Evolutionary conservation across 164 flowering plant genomes (phyloP).

Genomic region (Annona squamosa): DNA sequence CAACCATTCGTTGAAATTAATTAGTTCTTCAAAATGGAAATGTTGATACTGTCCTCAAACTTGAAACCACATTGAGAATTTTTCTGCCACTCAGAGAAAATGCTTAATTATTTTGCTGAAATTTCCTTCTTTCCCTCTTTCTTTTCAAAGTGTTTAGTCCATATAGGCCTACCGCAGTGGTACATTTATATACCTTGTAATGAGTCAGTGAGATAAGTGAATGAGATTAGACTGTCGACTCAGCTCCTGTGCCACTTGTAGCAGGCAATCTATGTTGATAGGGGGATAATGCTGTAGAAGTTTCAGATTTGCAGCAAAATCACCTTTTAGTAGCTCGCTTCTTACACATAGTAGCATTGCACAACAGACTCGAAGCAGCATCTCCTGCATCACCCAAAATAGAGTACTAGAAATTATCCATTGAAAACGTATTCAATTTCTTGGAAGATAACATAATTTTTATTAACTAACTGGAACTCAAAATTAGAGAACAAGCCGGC

Average conservation of each 20-base stretch:
- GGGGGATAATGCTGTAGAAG: conserved; percentile 65
- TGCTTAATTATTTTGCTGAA: background rate
- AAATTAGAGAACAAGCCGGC: background rate
- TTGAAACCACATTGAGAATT: too few species aligned
- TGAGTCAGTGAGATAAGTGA: background rate
- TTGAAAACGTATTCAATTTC: background rate
- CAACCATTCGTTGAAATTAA: too few species aligned
- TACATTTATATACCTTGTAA: background rate
- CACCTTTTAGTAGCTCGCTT: conserved; percentile 44
- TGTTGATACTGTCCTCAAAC: too few species aligned
- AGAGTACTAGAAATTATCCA: background rate
- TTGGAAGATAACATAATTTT: background rate
- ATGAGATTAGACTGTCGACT: background rate
- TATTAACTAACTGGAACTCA: background rate
- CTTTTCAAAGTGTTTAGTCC: background rate
- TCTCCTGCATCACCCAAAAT: conserved; percentile 38
- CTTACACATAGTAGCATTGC: conserved; percentile 59
- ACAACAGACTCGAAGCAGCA: conserved; percentile 61
- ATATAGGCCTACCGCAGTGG: background rate
- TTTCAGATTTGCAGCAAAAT: conserved; percentile 53
- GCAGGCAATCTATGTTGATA: conserved; percentile 47
- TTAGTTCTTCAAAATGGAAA: too few species aligned
- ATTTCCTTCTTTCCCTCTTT: background rate
- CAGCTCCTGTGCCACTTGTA: conserved; percentile 42
- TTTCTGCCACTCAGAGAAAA: background rate